phyloP scores from a whole-genome alignment of 495 filamentous ascomycete species.

The Thozetella sp. region DNA sequence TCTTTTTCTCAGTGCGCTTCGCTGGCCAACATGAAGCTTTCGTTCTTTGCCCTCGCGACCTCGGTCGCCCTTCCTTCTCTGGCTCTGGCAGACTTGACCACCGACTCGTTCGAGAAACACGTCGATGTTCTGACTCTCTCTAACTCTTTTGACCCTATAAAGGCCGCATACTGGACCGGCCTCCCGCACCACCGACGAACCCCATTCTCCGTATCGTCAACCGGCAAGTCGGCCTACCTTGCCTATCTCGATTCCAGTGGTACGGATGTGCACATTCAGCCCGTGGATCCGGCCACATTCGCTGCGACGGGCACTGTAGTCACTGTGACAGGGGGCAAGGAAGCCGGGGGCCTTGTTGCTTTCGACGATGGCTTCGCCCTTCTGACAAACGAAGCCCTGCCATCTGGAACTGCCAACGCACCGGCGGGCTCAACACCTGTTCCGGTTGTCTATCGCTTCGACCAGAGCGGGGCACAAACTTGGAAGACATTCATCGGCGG shows the following conservation, averaged over 20 bases:
- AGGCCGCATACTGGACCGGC: slow-evolving; percentile 53
- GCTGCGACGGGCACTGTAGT: slow-evolving; percentile 42
- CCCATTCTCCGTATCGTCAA: slow-evolving; percentile 52
- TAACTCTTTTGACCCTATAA: slow-evolving; percentile 47
- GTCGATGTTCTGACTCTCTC: slow-evolving; percentile 43
- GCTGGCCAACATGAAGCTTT: not conserved
- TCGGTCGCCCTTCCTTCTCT: not conserved
- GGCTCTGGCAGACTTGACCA: not conserved
- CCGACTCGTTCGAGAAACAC: slow-evolving; percentile 30
- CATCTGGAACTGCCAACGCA: slow-evolving; percentile 43
- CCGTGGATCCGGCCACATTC: slow-evolving; percentile 46
- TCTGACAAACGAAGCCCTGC: slow-evolving; percentile 49
- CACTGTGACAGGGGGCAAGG: slow-evolving; percentile 43
- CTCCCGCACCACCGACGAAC: slow-evolving; percentile 55
- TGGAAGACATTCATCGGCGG: slow-evolving; percentile 56
- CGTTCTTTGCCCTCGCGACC: not conserved
- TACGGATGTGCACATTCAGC: slow-evolving; percentile 49
- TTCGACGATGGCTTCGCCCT: slow-evolving; percentile 59
- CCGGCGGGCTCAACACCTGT: slow-evolving; percentile 46
- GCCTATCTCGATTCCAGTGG: slow-evolving; percentile 52
- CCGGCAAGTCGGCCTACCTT: slow-evolving; percentile 53
- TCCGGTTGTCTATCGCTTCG: slow-evolving; percentile 47
- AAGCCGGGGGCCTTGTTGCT: slow-evolving; percentile 57
- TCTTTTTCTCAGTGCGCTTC: not conserved
- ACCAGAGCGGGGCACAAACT: slow-evolving; percentile 41